Evolutionary conservation across 2,329 filamentous ascomycete species (phyloP), one percentile per base, ranked within the genome.

Genomic region (Xylariomycetidae sp.): DNA sequence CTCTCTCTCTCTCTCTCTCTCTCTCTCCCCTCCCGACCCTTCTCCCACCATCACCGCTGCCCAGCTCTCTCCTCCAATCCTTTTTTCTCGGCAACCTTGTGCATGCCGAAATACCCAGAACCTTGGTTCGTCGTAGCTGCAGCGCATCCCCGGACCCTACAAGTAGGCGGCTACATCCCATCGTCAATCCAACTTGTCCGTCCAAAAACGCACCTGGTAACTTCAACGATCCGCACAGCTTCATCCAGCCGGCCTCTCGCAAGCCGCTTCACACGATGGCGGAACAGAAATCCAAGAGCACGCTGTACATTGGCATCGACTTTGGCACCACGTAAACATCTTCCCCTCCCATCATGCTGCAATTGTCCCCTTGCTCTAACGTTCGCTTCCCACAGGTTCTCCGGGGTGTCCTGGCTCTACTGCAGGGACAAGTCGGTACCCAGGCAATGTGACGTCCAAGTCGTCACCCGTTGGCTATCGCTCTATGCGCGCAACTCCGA

Each of bases 271-370:
- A 8, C 20, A 23, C 20, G 20, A 23, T 23, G 20, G 20, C 20
- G 20, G 8, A 8, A 8, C 20, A 8, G 20, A 8, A 8, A 8
- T 8, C 8, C 8, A 23, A 23, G 12, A 8, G 20, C 8, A 12
- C 25, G 10, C 13, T 14, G 25, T 8, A 6, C 7, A 35, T 57
- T 17, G 52, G 52, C 8, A 49, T 57, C 19, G 53, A 56, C 29
- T 56, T 56, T 34, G 52, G 53, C 19, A 56, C 53, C 19, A 54
- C 51, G 53, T 54, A 43, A 35, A 46, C 29, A 29, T 4, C 17
- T 18, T 25, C 13, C n/a, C n/a, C n/a, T n/a, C 28, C 28, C 12
- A 8, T 9, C 3, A 13, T 10, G 6, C 10, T 32, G 10, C 16
- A 10, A 14, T 14, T 10, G 9, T 25, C 10, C 18, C 12, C 25